Conservation (phyloP, 2,329 filamentous ascomycete species). For the Penicillium sp. region DNA sequence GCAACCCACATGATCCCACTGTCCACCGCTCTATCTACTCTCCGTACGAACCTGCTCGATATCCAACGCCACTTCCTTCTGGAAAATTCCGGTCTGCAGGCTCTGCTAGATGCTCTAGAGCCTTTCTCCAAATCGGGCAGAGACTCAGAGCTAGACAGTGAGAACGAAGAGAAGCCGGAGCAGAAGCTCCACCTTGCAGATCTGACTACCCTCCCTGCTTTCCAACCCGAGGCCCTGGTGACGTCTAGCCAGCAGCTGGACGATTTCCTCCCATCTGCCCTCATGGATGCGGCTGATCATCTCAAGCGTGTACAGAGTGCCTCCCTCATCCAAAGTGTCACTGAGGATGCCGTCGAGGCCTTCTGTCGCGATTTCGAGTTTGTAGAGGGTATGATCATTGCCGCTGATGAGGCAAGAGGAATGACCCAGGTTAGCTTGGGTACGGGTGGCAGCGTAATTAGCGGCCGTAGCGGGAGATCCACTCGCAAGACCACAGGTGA, state of each 20-base stretch:
- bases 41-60: constrained; percentile 57
- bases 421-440: constrained; percentile 34
- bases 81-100: constrained; percentile 68
- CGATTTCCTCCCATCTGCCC: constrained; percentile 84
- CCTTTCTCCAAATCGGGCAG: constrained; percentile 32
- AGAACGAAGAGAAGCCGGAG: constrained; percentile 24
- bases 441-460: constrained; percentile 24
- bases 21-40: constrained; percentile 53
- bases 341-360: constrained; percentile 74
- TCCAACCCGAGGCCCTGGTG: constrained; percentile 62
- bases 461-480: constrained; percentile 20
- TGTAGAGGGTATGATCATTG: constrained; percentile 61
- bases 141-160: constrained; percentile 10
- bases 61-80: constrained; percentile 73
- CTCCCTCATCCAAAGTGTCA: constrained; percentile 69
- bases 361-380: constrained; percentile 85
- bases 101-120: constrained; percentile 60
- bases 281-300: constrained; percentile 87
- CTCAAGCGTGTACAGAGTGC: constrained; percentile 72
- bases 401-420: constrained; percentile 54
- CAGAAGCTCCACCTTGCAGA: constrained; percentile 53
- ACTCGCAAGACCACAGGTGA: constrained; percentile 22
- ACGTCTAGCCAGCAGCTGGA: constrained; percentile 75
- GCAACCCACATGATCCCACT: constrained; percentile 56
- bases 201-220: constrained; percentile 55